Evolutionary conservation across 805 yeast genomes (phyloP).

Genomic region (Barnettozyma californica): DNA sequence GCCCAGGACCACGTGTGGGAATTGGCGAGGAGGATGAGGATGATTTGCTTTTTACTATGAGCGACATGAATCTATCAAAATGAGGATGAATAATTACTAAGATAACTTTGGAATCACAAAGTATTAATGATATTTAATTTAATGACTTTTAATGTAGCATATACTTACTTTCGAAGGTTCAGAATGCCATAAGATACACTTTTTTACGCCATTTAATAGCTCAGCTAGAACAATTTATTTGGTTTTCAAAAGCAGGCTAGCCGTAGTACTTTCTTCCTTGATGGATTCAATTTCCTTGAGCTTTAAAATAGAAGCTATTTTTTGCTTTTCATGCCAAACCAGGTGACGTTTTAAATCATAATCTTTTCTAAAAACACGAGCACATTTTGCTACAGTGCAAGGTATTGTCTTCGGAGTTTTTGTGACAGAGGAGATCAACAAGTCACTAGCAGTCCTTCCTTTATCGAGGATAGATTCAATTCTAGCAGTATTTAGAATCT

Average conservation of each 20-base stretch:
- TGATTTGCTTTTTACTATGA: slow-evolving; percentile 64
- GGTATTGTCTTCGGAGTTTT: slow-evolving; percentile 28
- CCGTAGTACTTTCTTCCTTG: slow-evolving; percentile 1
- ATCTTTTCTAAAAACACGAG: slow-evolving; percentile 45
- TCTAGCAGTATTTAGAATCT: slow-evolving; percentile 14
- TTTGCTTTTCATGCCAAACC: slow-evolving; percentile 42
- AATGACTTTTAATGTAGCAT: neutral
- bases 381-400: slow-evolving; percentile 49
- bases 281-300: slow-evolving; percentile 4
- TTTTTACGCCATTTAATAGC: neutral
- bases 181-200: no score
- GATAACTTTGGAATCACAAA: no score
- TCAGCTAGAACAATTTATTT: neutral
- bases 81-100: neutral
- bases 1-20: neutral
- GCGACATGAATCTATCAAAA: slow-evolving; percentile 56
- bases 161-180: neutral
- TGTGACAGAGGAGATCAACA: slow-evolving; percentile 28
- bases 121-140: neutral
- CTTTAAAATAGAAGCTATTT: slow-evolving; percentile 2
- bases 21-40: slow-evolving; percentile 52
- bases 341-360: slow-evolving; percentile 46
- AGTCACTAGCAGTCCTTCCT: slow-evolving; percentile 24
- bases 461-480: slow-evolving; percentile 23
- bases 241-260: neutral